Evolutionary conservation across 108 stramenopile species (phyloP), one percentile per base, ranked within the genome.

Genomic region (Skeletonema menzelii): DNA sequence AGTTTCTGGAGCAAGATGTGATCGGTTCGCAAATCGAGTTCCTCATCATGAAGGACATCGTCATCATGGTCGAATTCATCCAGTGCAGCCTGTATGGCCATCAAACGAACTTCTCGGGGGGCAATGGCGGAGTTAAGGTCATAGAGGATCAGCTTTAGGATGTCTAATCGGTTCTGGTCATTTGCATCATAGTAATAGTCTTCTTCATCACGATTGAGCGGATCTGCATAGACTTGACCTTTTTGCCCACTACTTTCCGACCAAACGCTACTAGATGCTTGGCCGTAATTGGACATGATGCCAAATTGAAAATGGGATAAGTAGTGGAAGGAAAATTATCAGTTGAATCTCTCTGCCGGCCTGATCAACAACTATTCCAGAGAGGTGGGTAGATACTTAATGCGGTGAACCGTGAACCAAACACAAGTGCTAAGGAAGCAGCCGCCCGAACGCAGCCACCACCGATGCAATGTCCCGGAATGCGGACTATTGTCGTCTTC

Each of bases 111-210:
- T 27, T 81, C 71, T 17, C 75, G 70, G 1, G 83, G 83, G 13
- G 83, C 79, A 37, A 84, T 81, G 47, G 79, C 75, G 0, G 83
- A 84, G 49, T 84, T 84, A 3, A 84, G 70, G 63, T 84, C 83
- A 34, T 84, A 84, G 17, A 84, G 66, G 14, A 84, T 64, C 15
- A 84, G 67, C 44, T 77, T 76, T 17, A 84, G 65, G 6, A 76
- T 24, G 26, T 84, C 83, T 8, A 65, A 69, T 15, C 76, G 69
- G 24, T 80, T 62, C 28, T 79, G 67, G 49, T 56, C 38, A 28
- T 40, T 56, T 31, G 67, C 67, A 37, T 68, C 67, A 56, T 67
- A 55, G 19, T 67, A 67, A 28, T 35, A 37, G 55, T 68, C 55
- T 35, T 68, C 49, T 1, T 53, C 49, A 7, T 15, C 8, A 10